Percentiles rank a stretch among this genome's conserved stretches.
Evolutionary conservation across 2,329 filamentous ascomycete species (phyloP).

Genomic region (Alternaria ethzedia): DNA sequence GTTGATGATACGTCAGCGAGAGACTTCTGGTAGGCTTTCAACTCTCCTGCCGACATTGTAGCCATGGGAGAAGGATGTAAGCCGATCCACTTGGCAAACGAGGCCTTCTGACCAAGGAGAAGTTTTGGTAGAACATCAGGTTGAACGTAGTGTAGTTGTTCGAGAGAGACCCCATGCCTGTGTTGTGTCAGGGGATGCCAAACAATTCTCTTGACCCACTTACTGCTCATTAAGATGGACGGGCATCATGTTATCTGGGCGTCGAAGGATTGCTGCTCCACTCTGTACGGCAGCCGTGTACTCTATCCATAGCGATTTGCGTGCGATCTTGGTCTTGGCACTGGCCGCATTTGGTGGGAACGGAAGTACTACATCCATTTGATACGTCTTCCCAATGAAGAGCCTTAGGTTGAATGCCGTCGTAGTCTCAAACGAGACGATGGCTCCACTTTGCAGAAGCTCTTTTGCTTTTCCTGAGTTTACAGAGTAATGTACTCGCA

Average conservation of each 20-base stretch:
- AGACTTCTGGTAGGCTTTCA: not conserved
- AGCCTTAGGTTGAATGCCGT: not conserved
- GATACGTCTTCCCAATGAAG: not conserved
- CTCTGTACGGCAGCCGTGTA: not conserved
- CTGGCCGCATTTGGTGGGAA: not conserved
- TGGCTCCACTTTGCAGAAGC: not conserved
- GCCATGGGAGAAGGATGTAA: not conserved
- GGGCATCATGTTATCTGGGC: not conserved
- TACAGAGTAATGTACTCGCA: not conserved
- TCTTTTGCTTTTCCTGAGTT: not conserved
- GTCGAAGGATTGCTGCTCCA: not conserved
- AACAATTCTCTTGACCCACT: not conserved
- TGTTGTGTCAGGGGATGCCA: not conserved
- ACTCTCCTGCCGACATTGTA: not conserved
- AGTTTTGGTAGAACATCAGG: not conserved
- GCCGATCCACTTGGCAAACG: not conserved
- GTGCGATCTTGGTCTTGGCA: constrained; percentile 6
- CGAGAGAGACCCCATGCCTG: not conserved
- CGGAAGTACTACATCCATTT: not conserved
- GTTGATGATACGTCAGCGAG: not conserved
- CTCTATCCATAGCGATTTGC: constrained; percentile 12
- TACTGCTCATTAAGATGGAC: not conserved
- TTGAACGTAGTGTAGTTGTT: not conserved
- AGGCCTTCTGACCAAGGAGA: not conserved
- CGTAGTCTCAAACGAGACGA: not conserved